Evolutionary conservation across 2,329 filamentous ascomycete genomes (phyloP), one percentile per base, ranked within the genome.

Genomic region (Pezicula radicicola): DNA sequence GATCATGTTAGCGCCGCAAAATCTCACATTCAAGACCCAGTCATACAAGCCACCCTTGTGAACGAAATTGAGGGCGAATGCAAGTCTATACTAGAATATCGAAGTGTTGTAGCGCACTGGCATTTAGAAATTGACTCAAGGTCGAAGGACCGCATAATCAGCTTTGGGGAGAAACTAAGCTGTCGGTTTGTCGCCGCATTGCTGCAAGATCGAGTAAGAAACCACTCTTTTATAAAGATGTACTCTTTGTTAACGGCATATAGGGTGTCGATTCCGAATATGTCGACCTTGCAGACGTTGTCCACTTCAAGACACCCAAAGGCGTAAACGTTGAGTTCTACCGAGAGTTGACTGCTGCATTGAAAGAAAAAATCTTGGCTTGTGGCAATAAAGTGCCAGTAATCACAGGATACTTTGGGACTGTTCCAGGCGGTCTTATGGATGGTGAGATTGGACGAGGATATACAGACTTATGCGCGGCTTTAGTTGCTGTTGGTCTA

Each of bases 391-490:
- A 82, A 54, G 84, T 93, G 1, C 88, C 89, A 1, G 87, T 94
- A 3, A 77, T 93, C 46, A 97, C 94, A 12, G 94, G 94, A 15
- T 99, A 94, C 76, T 99, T 99, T 68, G 94, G 94, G 53, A 88
- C 87, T 52, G 89, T 97, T 2, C 93, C 93, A 0, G 92, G 92
- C 13, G 93, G 92, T 55, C 79, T 99, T 52, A 83, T 99, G 62
- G 89, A 93, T 62, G 84, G 84, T 40, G 88, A 95, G 61, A 89
- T 99, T 57, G 94, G 94, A 18, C 87, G 94, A 62, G 94, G 94
- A 28, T 99, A 99, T 72, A 97, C 94, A 9, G 94, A 99, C 71
- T 81, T 99, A 44, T 97, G 94, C 68, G 93, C 94, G 12, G 92
- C 94, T 6, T 77, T 99, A 15, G 87, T 92, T 48, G 91, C 94